Percentiles rank a stretch among this genome's conserved stretches.
Evolutionary conservation across 164 flowering plant genomes (phyloP).

Genomic region (Vitis riparia): DNA sequence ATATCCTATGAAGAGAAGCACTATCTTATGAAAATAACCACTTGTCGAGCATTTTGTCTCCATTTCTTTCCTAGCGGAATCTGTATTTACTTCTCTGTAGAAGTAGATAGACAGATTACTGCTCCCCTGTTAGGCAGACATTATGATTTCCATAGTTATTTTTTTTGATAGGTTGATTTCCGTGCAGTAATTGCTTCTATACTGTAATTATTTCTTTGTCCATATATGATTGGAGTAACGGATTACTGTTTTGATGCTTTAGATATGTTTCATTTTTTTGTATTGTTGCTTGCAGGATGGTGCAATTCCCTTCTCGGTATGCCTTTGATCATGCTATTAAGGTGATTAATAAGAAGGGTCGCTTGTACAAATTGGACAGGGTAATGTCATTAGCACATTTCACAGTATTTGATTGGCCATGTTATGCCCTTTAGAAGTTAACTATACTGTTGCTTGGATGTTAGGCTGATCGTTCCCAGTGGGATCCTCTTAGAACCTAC

Average conservation of each 20-base stretch:
- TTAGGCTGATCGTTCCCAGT: constrained; percentile 45
- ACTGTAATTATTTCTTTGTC: neutral
- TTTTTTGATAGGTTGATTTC: neutral
- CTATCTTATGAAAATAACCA: no score
- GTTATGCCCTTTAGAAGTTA: neutral
- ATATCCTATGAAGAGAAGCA: no score
- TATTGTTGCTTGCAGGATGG: constrained; percentile 36
- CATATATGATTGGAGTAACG: neutral
- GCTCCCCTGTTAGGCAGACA: neutral
- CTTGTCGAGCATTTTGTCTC: no score
- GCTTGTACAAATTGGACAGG: constrained; percentile 47
- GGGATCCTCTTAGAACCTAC: constrained; percentile 55
- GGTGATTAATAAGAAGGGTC: constrained; percentile 30
- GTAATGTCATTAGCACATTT: constrained; percentile 21
- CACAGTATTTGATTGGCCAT: neutral
- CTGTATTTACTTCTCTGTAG: no score
- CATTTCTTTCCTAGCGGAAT: no score
- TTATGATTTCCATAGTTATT: neutral
- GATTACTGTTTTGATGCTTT: neutral
- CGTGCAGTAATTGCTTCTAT: neutral
- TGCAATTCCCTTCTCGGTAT: constrained; percentile 41
- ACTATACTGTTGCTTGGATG: neutral
- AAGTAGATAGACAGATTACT: no score
- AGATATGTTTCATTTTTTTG: neutral
- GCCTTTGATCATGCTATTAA: constrained; percentile 28